These are phyloP conservation scores for Teunomyces kruisii DNA, from an alignment of 805 yeast species.

Conservation along the genomic window DNA sequence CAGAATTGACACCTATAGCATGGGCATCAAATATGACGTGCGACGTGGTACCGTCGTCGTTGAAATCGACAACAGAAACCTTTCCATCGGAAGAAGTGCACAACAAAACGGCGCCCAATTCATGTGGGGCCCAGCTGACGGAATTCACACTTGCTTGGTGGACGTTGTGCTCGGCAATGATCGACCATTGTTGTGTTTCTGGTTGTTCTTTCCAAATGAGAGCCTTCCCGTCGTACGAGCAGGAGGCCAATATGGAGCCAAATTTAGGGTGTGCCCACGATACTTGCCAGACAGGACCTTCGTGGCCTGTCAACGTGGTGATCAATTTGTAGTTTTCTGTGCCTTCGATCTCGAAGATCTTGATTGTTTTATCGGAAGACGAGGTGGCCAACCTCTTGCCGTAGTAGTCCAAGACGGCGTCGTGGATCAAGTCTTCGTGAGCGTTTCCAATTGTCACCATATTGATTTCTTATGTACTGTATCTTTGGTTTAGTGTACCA, in stretches of 20 bases:
- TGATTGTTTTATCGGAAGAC: conserved; percentile 93
- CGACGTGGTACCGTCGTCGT: conserved; percentile 80
- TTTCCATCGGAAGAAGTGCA: conserved; percentile 94
- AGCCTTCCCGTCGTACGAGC: conserved; percentile 94
- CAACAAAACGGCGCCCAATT: conserved; percentile 86
- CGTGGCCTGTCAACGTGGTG: conserved; percentile 89
- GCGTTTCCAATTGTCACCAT: conserved; percentile 88
- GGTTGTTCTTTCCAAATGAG: conserved; percentile 85
- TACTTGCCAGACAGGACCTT: conserved; percentile 99
- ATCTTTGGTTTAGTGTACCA: conserved; percentile 2
- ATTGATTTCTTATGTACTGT: conserved; percentile 9
- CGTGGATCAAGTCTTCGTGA: conserved; percentile 91
- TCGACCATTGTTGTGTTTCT: conserved; percentile 83
- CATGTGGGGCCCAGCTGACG: conserved; percentile 96
- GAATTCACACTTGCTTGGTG: conserved; percentile 95
- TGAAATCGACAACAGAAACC: conserved; percentile 86
- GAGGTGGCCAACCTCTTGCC: conserved; percentile 96
- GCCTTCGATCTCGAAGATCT: conserved; percentile 82
- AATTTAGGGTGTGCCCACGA: conserved; percentile 99
- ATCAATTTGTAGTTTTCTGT: conserved; percentile 78
- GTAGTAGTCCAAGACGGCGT: conserved; percentile 94
- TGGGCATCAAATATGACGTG: conserved; percentile 75
- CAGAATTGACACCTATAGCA: conserved; percentile 90
- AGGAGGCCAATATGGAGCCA: conserved; percentile 90
- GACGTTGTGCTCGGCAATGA: conserved; percentile 79